Percentiles rank a stretch among this genome's conserved stretches.
Evolutionary conservation across 495 filamentous ascomycete species (phyloP).

Genomic region (Xylaria sp.): DNA sequence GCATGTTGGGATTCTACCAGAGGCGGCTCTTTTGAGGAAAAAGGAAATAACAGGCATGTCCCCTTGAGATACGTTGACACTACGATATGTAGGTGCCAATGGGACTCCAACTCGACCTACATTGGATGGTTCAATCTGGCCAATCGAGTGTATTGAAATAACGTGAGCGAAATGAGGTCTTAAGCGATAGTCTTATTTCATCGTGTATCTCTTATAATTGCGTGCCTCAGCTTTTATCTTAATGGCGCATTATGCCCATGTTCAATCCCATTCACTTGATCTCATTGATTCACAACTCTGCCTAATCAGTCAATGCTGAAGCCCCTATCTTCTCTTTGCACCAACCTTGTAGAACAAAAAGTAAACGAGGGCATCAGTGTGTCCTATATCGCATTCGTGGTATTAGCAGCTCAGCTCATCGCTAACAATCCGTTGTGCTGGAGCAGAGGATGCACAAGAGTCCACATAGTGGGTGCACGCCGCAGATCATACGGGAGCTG

Average conservation of each 20-base stretch:
- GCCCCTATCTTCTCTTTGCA: background rate
- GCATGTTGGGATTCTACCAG: background rate
- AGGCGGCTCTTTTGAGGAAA: conserved; percentile 16
- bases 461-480: background rate
- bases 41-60: background rate
- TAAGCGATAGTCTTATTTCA: background rate
- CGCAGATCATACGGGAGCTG: background rate
- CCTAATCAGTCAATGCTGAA: background rate
- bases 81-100: background rate
- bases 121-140: background rate
- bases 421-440: no score
- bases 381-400: no score
- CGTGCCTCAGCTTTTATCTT: background rate
- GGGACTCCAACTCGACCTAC: background rate
- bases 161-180: background rate
- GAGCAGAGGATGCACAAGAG: background rate
- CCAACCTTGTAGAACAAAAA: background rate
- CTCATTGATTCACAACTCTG: background rate
- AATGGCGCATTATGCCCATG: background rate
- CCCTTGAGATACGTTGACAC: background rate
- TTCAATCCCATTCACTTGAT: background rate
- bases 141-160: background rate
- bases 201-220: background rate
- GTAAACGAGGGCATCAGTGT: no score
- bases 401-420: background rate